Evolutionary conservation across 352 stramenopile species (phyloP), one percentile per base, ranked within the genome.

Genomic region (Globisporangium radiosum): DNA sequence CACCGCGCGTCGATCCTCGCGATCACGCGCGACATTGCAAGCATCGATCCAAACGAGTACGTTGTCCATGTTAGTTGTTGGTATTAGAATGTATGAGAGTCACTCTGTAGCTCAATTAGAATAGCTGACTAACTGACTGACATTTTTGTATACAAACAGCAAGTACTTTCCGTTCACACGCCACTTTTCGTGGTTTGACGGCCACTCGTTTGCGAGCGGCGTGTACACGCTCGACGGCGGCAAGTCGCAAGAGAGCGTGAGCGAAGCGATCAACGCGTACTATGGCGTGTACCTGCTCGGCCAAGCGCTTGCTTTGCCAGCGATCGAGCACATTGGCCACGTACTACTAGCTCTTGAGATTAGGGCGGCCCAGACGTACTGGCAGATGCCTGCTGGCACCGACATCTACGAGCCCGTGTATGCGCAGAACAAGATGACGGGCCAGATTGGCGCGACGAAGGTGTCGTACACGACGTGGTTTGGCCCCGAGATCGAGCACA

Each of bases 151-250:
- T 3, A 33, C 25, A 33, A 33, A 17, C 62, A 92, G 82, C 59
- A 70, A 60, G 6, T 89, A 88, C 87, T 98, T 88, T 54, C 92
- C 94, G 13, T 81, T 96, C 51, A 85, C 92, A n/a, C 82, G 96
- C 36, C 92, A 98, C 69, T 98, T 98, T 64, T 97, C 96, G 57
- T 98, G 94, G 88, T 99, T 97, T 71, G 95, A 99, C 63, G 88
- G 92, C 50, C 94, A 99, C 66, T 98, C 92, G 52, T 99, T 96
- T 75, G 95, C 96, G 8, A 97, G 90, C 61, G 96, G 96, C 36
- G 72, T 99, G 36, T 98, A 98, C 73, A 79, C 82, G 53, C 83
- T 98, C 63, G 90, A 90, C 47, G 89, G 97, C 60, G 96, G 95
- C 59, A 99, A 99, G 76, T 93, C 85, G 15, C 94, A 99, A 75